Conservation (phyloP, 148 eudicot genomes). For the Rhododendron kiyosumense region DNA sequence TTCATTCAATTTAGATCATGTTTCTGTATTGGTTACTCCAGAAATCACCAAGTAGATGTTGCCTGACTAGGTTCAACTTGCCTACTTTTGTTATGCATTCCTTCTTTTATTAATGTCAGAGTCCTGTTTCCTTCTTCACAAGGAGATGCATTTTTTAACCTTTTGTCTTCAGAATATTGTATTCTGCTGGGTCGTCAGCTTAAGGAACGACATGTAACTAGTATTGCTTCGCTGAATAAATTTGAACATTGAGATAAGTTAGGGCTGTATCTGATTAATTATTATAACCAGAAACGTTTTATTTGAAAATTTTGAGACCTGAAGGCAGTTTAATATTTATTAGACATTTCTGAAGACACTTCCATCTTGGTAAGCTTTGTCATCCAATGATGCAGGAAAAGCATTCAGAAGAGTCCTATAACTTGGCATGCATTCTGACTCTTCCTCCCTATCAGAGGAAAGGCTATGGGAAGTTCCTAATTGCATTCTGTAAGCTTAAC, state of each 20-base stretch:
- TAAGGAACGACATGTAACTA: background rate
- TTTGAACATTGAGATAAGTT: background rate
- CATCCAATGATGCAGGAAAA: conserved; percentile 61
- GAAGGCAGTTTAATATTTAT: background rate
- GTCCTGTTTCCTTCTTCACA: background rate
- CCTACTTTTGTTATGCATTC: background rate
- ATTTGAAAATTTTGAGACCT: background rate
- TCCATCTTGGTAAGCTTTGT: conserved; percentile 1
- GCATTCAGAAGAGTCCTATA: conserved; percentile 93
- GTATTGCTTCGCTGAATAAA: background rate
- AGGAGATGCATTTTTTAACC: background rate
- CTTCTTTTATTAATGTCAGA: background rate
- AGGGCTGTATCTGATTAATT: background rate
- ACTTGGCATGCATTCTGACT: conserved; percentile 90
- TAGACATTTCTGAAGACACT: background rate
- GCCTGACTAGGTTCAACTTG: background rate
- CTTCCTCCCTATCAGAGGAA: conserved; percentile 98
- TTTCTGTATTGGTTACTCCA: background rate
- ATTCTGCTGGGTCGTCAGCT: background rate
- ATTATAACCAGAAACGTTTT: background rate
- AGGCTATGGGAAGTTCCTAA: conserved; percentile 95
- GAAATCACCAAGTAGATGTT: background rate
- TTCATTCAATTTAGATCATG: background rate
- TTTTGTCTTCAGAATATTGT: background rate
- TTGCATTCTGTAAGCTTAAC: conserved; percentile 77